Evolutionary conservation across 2,329 filamentous ascomycete genomes (phyloP).

Genomic region (Hypoxylon sp.): DNA sequence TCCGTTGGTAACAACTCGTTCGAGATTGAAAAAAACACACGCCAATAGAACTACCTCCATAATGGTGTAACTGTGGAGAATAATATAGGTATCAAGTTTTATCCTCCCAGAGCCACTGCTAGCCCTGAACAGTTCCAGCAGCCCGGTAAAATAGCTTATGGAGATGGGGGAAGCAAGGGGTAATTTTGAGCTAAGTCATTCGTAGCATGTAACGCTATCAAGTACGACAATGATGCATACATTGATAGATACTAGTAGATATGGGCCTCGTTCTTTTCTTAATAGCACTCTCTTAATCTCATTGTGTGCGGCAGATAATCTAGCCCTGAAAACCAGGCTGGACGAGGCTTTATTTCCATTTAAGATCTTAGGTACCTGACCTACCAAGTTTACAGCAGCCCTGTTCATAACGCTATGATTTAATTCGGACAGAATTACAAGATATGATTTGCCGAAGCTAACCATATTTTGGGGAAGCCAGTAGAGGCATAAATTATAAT

Average conservation of each 20-base stretch:
- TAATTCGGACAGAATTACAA: constrained; percentile 4
- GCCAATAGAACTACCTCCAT: too few relatives aligned
- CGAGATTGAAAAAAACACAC: too few relatives aligned
- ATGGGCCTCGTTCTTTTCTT: neutral
- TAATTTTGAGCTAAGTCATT: constrained; percentile 34
- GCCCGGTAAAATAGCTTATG: constrained; percentile 40
- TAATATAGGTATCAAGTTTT: constrained; percentile 17
- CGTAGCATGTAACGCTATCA: constrained; percentile 39
- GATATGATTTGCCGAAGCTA: constrained; percentile 25
- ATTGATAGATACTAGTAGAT: constrained; percentile 2
- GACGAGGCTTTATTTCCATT: constrained; percentile 3
- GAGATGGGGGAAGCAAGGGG: constrained; percentile 37
- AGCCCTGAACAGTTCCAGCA: constrained; percentile 38
- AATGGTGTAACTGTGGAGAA: neutral
- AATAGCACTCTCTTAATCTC: too few relatives aligned
- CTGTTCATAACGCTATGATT: constrained; percentile 7
- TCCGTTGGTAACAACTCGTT: neutral
- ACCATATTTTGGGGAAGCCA: constrained; percentile 21
- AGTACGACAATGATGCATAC: constrained; percentile 28
- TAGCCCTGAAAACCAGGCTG: neutral
- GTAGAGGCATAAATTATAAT: constrained; percentile 28
- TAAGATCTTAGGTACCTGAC: too few relatives aligned
- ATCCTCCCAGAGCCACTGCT: constrained; percentile 4
- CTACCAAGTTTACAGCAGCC: constrained; percentile 11
- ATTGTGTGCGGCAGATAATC: too few relatives aligned